Conservation (phyloP, 345 rosid genomes). For the Durio zibethinus region DNA sequence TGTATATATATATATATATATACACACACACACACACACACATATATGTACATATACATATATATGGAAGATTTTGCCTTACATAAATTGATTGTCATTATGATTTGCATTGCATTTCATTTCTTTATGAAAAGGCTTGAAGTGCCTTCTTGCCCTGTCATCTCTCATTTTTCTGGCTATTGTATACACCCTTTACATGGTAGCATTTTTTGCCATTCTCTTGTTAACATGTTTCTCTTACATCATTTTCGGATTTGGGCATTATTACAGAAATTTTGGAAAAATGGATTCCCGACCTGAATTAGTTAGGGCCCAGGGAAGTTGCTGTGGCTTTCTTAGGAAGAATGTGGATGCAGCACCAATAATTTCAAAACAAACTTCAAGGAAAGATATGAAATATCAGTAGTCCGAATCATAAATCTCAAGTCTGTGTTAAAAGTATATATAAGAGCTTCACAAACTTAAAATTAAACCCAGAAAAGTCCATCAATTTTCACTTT, state of each 20-base stretch:
- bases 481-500: not conserved
- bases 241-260: not conserved
- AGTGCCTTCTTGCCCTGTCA: not conserved
- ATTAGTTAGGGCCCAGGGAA: not conserved
- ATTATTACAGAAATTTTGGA: not conserved
- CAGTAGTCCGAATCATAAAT: not conserved
- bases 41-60: too few species aligned
- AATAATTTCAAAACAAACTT: not conserved
- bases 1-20: too few species aligned
- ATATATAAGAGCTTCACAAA: not conserved
- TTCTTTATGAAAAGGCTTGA: not conserved
- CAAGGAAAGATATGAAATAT: not conserved
- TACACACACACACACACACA: too few species aligned
- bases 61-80: not conserved
- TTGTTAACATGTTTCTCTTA: not conserved
- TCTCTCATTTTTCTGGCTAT: not conserved
- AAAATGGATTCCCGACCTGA: not conserved
- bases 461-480: not conserved
- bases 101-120: not conserved
- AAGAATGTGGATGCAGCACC: not conserved
- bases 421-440: not conserved
- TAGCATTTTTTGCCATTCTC: not conserved
- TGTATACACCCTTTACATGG: not conserved
- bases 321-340: not conserved
- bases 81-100: not conserved